Evolutionary conservation across 2,329 filamentous ascomycete species (phyloP).

Genomic region (Claviceps paspali): DNA sequence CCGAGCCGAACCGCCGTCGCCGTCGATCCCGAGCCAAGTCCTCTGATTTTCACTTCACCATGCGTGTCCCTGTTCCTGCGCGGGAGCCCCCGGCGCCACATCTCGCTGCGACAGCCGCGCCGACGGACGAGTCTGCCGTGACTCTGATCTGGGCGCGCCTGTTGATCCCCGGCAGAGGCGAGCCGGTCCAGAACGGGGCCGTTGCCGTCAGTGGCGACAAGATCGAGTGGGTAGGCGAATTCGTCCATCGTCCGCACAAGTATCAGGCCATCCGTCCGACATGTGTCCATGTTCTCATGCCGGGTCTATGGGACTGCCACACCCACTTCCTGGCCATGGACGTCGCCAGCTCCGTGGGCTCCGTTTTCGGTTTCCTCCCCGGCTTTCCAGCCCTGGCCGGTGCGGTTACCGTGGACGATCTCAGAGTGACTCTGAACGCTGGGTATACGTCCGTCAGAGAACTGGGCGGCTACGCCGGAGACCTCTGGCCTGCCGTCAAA

Average conservation of each 20-base stretch:
- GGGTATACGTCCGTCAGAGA: slow-evolving; percentile 37
- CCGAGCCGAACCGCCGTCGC: no score
- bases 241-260: slow-evolving; percentile 4
- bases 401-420: slow-evolving; percentile 10
- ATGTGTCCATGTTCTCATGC: slow-evolving; percentile 30
- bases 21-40: no score
- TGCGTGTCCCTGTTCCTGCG: slow-evolving; percentile 7
- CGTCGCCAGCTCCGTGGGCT: not conserved
- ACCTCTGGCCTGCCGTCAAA: slow-evolving; percentile 26
- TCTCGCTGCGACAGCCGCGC: slow-evolving; percentile 3
- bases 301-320: slow-evolving; percentile 38
- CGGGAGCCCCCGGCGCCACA: slow-evolving; percentile 4
- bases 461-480: slow-evolving; percentile 29
- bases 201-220: slow-evolving; percentile 21
- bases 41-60: no score
- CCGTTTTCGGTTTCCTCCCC: slow-evolving; percentile 3
- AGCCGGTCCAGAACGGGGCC: slow-evolving; percentile 17
- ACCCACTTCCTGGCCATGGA: slow-evolving; percentile 28
- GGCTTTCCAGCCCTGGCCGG: slow-evolving; percentile 6
- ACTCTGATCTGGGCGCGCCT: slow-evolving; percentile 15
- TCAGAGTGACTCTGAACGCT: slow-evolving; percentile 23
- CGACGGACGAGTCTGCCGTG: slow-evolving; percentile 1
- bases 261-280: slow-evolving; percentile 13
- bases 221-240: slow-evolving; percentile 23
- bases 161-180: slow-evolving; percentile 23